Percentiles rank a stretch among this genome's conserved stretches.
phyloP scores from a whole-genome alignment of 345 rosid genomes.

The Trapa bicornis region DNA sequence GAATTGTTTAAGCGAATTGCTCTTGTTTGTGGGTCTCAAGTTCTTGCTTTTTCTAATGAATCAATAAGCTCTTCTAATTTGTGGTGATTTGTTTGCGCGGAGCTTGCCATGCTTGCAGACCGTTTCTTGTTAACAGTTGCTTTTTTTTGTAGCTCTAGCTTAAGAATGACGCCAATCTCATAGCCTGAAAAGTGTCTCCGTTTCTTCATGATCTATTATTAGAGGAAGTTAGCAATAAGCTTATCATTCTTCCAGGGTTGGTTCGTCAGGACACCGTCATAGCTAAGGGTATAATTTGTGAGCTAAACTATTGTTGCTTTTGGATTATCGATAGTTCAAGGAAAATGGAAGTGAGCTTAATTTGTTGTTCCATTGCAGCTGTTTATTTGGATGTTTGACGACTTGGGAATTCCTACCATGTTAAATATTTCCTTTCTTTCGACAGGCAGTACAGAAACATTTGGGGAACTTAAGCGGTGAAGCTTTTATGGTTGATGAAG shows the following conservation, averaged over 20 bases:
- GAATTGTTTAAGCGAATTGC: neutral
- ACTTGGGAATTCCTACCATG: neutral
- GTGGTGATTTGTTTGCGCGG: neutral
- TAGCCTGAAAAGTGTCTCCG: neutral
- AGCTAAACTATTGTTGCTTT: neutral
- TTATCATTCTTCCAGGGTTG: neutral
- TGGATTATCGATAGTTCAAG: neutral
- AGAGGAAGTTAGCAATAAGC: neutral
- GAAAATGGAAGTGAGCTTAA: neutral
- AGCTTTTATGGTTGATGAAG: conserved; percentile 55
- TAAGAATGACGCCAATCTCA: neutral
- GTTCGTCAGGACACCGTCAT: neutral
- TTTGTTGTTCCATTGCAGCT: neutral
- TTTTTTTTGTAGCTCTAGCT: neutral
- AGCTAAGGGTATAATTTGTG: neutral
- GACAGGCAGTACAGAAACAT: conserved; percentile 70
- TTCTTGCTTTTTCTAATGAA: neutral
- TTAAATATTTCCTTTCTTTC: conserved; percentile 2
- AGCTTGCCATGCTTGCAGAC: neutral
- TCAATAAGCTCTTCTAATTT: neutral
- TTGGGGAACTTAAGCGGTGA: conserved; percentile 65
- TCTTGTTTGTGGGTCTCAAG: neutral
- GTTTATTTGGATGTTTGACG: neutral
- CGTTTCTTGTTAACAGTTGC: neutral
- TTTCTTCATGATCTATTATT: neutral